These are phyloP conservation scores for Ceratocystis cubensis DNA, from an alignment of 2,329 filamentous ascomycete species.

Conservation along the genomic window DNA sequence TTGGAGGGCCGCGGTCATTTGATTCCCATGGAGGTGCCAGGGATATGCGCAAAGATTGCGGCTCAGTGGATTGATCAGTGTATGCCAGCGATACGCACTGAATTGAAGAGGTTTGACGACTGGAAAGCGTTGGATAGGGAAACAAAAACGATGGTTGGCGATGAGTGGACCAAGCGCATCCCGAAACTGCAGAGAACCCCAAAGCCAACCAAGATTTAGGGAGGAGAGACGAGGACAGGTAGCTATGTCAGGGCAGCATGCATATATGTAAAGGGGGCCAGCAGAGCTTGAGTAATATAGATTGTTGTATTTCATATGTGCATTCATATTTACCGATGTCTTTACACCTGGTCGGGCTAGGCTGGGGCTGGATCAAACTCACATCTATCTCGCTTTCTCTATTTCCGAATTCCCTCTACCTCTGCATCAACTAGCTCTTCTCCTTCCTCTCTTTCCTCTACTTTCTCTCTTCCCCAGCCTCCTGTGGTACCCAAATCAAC, in stretches of 20 bases:
- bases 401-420: too few species aligned
- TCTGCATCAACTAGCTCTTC: too few species aligned
- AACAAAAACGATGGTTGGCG: slow-evolving; percentile 44
- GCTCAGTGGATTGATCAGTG: slow-evolving; percentile 46
- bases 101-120: slow-evolving; percentile 44
- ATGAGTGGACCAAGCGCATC: slow-evolving; percentile 20
- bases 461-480: slow-evolving; percentile 26
- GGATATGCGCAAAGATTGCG: slow-evolving; percentile 49
- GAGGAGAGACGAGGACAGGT: background rate
- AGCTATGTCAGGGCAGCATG: background rate
- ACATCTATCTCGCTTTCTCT: too few species aligned
- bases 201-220: slow-evolving; percentile 12
- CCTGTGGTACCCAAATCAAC: slow-evolving; percentile 45
- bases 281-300: background rate
- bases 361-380: too few species aligned
- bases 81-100: slow-evolving; percentile 42
- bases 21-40: slow-evolving; percentile 68
- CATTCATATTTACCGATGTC: background rate
- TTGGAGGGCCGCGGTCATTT: slow-evolving; percentile 61
- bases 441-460: slow-evolving; percentile 1
- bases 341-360: too few species aligned
- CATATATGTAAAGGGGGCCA: background rate
- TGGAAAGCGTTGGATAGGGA: slow-evolving; percentile 39
- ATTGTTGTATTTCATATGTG: background rate
- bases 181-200: slow-evolving; percentile 12